Conservation (phyloP, 2,329 filamentous ascomycete species). For the Cytospora chrysosperma region DNA sequence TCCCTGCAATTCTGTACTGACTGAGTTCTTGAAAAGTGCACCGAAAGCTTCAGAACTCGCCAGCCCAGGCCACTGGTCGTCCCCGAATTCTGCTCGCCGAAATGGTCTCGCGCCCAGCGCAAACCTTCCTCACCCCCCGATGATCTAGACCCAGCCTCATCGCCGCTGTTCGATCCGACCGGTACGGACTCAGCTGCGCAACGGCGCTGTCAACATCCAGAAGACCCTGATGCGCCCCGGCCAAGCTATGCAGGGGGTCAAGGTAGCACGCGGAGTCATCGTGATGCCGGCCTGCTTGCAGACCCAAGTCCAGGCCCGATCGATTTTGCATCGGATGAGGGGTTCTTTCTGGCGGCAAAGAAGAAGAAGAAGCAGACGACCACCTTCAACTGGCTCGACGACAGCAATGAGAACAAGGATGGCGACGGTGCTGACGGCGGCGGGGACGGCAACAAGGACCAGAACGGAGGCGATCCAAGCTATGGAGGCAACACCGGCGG, state of each 20-base stretch:
- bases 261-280: slow-evolving; percentile 9
- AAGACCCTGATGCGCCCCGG: slow-evolving; percentile 28
- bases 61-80: slow-evolving; percentile 26
- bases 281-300: slow-evolving; percentile 40
- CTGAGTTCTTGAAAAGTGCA: background rate
- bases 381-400: slow-evolving; percentile 41
- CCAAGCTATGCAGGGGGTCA: slow-evolving; percentile 23
- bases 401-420: slow-evolving; percentile 45
- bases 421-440: slow-evolving; percentile 39
- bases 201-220: slow-evolving; percentile 27
- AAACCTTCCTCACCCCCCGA: slow-evolving; percentile 29
- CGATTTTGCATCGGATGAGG: slow-evolving; percentile 57
- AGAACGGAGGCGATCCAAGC: slow-evolving; percentile 34
- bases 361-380: slow-evolving; percentile 55
- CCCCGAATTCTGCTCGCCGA: slow-evolving; percentile 32
- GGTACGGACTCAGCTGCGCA: slow-evolving; percentile 34
- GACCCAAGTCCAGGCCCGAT: slow-evolving; percentile 50
- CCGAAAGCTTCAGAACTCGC: background rate
- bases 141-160: slow-evolving; percentile 26
- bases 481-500: slow-evolving; percentile 33
- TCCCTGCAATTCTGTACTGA: slow-evolving; percentile 5
- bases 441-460: slow-evolving; percentile 35
- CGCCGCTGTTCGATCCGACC: slow-evolving; percentile 32
- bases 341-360: slow-evolving; percentile 54
- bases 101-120: slow-evolving; percentile 28